Base-by-base conservation (phyloP, 805 yeast species). In the Wickerhamiella musiphila region DNA sequence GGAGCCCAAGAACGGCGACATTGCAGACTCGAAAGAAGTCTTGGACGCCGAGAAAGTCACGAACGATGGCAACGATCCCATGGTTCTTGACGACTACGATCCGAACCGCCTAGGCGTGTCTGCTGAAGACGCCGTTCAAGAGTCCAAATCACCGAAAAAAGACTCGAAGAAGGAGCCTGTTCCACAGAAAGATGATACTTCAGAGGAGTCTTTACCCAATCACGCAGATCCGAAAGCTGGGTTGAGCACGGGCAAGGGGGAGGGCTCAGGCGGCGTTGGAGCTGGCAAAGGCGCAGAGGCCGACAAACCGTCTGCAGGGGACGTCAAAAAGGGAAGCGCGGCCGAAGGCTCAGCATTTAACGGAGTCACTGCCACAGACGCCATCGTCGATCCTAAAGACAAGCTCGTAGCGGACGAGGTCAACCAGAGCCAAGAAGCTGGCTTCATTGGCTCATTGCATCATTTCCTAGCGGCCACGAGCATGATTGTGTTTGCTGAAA, bases 401-500 rank as follows among this genome's bases (percentile, higher is more conserved):
- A n/a, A n/a, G n/a, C 26, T 8, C 26, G 13, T 8, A 23, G 13
- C 10, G 12, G 12, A 7, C 26, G 26, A 23, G 8, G 7, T 14
- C 8, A n/a, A 6, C 13, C 15, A 23, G 8, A 8, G 15, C 26
- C 23, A 20, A 11, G 23, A 8, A 11, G 23, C 11, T 20, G 30
- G 23, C n/a, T 23, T n/a, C 18, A 14, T 14, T n/a, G 9, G 15
- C 6, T 22, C 28, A 4, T 10, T 15, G 8, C 4, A 10, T 10
- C 15, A 16, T 4, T 14, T 14, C 25, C 45, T 78, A 37, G 70
- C 86, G 74, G 70, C 96, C 2, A 59, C 74, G 21, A 69, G 86
- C 11, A 90, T 90, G 98, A 90, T 90, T 48, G 58, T 79, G 20
- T 78, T 83, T n/a, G 78, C 93, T 18, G 99, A 90, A 55, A 76